Base-by-base conservation (phyloP, 2,329 filamentous ascomycete species). In the Zasmidium angulare region DNA sequence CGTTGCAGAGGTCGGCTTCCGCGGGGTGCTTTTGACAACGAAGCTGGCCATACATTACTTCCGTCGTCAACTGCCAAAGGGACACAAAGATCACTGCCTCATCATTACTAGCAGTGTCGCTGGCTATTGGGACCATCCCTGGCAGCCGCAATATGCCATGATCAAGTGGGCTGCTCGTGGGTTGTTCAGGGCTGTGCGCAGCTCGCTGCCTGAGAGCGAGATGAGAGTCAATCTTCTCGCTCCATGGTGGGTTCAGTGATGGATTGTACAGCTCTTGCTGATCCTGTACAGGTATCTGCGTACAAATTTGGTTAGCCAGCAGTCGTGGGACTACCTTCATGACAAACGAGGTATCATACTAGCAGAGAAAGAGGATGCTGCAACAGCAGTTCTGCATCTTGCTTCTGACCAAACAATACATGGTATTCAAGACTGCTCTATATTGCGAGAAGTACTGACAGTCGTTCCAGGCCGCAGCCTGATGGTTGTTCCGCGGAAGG, bases 51-150 rank as follows among this genome's bases (percentile, higher is more conserved):
- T 19, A n/a, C 49, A 53, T 24, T 23, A 53, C 20, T 53, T 50
- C 20, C 36, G 36, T 17, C 54, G 54, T 9, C 22, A 26, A 20
- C 43, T 11, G 2, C 53, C 46, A 19, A 31, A 55, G 20, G 43
- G 29, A 2, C 3, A 40, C 31, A 36, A 53, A 21, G 23, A 29
- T 12, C 49, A 49, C 20, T 48, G 56, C 29, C 50, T 58, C 14
- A 50, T 58, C 29, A 23, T 58, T 19, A 54, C 56, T 4, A 20
- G 50, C 12, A 58, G 50, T 26, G 12, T 54, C 20, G 50, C 56
- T 4, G 56, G 50, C 3, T 49, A 43, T 11, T 31, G 22, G 22
- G 51, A 53, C 20, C 24, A 49, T 26, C 12, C 40, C 1, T 20
- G n/a, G 14, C 23, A 51, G 17, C 20, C 40, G 12, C 48, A 51